Percentiles rank a stretch among this genome's conserved stretches.
phyloP scores from a whole-genome alignment of 257 asterid species.

The Solanum pennellii region DNA sequence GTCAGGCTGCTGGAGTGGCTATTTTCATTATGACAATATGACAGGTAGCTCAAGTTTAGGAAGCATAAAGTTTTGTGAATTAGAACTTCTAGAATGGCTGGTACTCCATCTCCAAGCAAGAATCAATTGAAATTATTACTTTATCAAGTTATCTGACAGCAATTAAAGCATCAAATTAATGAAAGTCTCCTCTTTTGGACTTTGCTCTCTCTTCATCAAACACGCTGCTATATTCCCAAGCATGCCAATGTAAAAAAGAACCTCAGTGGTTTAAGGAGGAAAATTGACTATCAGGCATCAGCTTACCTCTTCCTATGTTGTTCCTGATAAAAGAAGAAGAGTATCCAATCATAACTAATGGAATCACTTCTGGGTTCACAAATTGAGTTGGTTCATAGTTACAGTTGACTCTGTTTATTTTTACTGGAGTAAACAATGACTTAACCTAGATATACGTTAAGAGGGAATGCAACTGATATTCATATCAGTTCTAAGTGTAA shows the following conservation, averaged over 20 bases:
- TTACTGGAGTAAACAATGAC: background rate
- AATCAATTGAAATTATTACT: background rate
- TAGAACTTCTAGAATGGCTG: background rate
- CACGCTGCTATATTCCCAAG: background rate
- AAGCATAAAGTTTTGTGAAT: background rate
- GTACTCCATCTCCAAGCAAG: background rate
- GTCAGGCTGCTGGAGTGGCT: background rate
- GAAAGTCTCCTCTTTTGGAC: background rate
- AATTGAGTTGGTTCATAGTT: background rate
- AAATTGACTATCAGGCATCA: background rate
- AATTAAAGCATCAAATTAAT: background rate
- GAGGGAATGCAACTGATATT: background rate
- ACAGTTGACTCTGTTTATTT: background rate
- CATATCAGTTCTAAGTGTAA: background rate
- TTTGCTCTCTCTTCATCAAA: background rate
- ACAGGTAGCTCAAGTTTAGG: background rate
- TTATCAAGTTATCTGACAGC: background rate
- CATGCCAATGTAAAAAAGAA: background rate
- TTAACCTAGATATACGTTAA: background rate
- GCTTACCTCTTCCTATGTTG: background rate
- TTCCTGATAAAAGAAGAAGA: background rate
- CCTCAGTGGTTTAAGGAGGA: background rate
- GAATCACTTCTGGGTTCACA: background rate
- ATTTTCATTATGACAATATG: background rate
- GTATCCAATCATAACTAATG: background rate